Base-by-base conservation (phyloP, 208 protist genomes). In the Vickermania ingenoplastis region DNA sequence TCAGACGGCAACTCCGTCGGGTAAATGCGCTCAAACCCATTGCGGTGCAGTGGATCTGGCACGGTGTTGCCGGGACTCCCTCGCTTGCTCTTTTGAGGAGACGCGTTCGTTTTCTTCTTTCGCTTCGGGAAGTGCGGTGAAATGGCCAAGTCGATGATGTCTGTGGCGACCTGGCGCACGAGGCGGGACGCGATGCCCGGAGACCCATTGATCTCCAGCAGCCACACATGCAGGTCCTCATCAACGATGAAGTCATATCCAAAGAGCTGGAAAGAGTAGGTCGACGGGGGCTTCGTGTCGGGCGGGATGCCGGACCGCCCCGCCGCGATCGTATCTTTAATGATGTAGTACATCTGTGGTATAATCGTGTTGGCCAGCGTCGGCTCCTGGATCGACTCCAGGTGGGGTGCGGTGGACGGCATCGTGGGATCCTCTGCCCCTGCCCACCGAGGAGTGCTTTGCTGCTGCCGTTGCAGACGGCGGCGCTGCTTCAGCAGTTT, bases 211-310 rank as follows among this genome's bases (percentile, higher is more conserved):
- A 86, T 82, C 67, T 86, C 79, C 7, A 83, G 70, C 14, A 90
- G 74, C 77, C 74, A 86, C 22, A 86, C 76, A 41, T 82, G 63
- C 23, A 90, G 58, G 11, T 55, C 54, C 23, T 77, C 77, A 65
- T 86, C 79, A 29, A 90, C 63, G 36, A 90, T 68, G 54, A 90
- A 86, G 53, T 90, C 83, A 57, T 82, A 90, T 7, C 83, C 83
- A 31, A 86, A 76, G 0, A 90, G 53, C 55, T 90, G 83, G 63
- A 90, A 90, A 45, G 71, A 73, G 11, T 68, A 53, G 1, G 71
- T 77, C 2, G 75, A 77, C 5, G 69, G 58, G 0, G 75, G 68
- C 1, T 66, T 48, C 0, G 71, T 62, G 55, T 82, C 80, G 2
- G 57, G 53, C 0, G 81, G 79, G 27, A 86, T 70, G 50, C 73